Evolutionary conservation across 768 basidiomycete species (phyloP).

Genomic region (Boletus subparvulus): DNA sequence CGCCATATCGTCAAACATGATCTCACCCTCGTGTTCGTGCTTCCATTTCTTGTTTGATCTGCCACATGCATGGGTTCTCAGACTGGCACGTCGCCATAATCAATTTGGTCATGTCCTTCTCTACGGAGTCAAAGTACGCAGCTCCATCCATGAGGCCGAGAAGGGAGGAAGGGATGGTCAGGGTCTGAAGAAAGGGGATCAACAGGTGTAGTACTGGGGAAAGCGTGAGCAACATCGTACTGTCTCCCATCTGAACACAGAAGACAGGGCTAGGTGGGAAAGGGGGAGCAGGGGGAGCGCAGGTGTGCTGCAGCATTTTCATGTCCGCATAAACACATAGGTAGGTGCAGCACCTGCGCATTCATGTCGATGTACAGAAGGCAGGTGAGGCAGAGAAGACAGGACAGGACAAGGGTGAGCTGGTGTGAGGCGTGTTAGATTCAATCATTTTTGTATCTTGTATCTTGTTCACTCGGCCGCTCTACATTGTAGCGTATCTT

Average conservation of each 20-base stretch:
- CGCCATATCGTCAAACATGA: constrained; percentile 77
- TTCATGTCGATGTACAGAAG: too few relatives aligned
- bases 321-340: too few relatives aligned
- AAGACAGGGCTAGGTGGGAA: too few relatives aligned
- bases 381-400: too few relatives aligned
- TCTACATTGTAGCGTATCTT: too few relatives aligned
- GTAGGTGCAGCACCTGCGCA: too few relatives aligned
- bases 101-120: constrained; percentile 73
- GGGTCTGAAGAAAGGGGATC: constrained; percentile 43
- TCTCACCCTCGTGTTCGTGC: constrained; percentile 77
- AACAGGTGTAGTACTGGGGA: constrained; percentile 4
- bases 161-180: constrained; percentile 67
- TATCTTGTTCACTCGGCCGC: too few relatives aligned
- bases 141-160: constrained; percentile 66
- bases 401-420: too few relatives aligned
- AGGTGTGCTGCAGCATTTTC: too few relatives aligned
- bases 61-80: not conserved
- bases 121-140: constrained; percentile 70
- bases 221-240: constrained; percentile 42
- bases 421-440: too few relatives aligned
- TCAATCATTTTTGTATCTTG: too few relatives aligned
- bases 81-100: constrained; percentile 79
- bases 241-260: constrained; percentile 80
- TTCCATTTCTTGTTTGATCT: constrained; percentile 57
- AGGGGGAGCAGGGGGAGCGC: too few relatives aligned